Base-by-base conservation (phyloP, 495 filamentous ascomycete genomes). In the Lophiostoma macrostomum region DNA sequence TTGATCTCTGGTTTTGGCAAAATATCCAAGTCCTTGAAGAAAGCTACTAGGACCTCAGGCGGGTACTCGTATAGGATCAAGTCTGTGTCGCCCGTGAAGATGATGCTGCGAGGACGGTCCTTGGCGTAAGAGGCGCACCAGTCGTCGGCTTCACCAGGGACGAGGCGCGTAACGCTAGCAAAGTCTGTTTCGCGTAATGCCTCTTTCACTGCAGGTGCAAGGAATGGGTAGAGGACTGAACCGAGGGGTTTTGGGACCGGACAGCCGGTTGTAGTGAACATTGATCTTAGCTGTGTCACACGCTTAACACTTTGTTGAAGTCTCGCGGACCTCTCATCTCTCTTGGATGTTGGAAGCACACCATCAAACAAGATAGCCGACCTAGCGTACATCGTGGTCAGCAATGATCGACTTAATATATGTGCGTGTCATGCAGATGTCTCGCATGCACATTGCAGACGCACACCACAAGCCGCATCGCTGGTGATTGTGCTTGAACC, bases 331-430 rank as follows among this genome's bases (percentile, higher is more conserved):
- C 60, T 24, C 16, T 59, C 56, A n/a, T 42, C 16, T 38, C 29
- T 52, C 46, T 64, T 64, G n/a, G 40, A 46, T 2, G 13, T 28
- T 12, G 60, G 60, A 8, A 64, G 47, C 39, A 50, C 43, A n/a
- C 60, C 60, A 50, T 64, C 60, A 31, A 64, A 64, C 14, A 52
- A 60, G 27, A 64, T 64, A 18, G 40, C 46, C n/a, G 40, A 47
- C 32, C 55, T 58, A 42, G 5, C 6, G 41, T 18, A 32, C 20
- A 11, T 1, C 13, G 27, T 18, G 10, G 35, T 58, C 28, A 58
- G 55, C 20, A 16, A 52, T 30, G 41, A 58, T 47, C 55, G 37
- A 27, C 32, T 31, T 41, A 47, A 52, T 50, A 51, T 50, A 31
- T 10, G 28, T 14, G 18, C 13, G 29, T 44, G 37, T 30, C 54